Evolutionary conservation across 768 basidiomycete genomes (phyloP), one percentile per base, ranked within the genome.

Genomic region (Mycena vulgaris): DNA sequence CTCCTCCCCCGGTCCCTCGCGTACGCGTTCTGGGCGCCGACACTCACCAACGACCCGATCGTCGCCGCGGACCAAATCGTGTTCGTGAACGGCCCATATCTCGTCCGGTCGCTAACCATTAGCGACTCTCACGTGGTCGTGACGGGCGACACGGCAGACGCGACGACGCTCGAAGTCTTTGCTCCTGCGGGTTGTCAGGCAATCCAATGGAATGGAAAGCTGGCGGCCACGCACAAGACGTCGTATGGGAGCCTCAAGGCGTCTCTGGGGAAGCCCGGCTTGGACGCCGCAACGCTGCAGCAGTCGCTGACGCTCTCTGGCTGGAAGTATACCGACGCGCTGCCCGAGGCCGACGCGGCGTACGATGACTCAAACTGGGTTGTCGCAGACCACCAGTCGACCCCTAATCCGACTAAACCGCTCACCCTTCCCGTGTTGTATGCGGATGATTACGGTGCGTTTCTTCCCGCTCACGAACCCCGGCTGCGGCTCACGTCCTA

Each of bases 21-120:
- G 77, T 49, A 80, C 80, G 19, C 84, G 86, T 88, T 89, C 79
- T 91, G 87, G 85, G 83, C 85, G 13, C 90, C 89, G 4, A 83
- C 83, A 23, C 77, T 90, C 45, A 76, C 81, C 17, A 66, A 75
- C 16, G 71, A 75, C 47, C 70, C 74, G n/a, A 83, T 80, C 88
- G 86, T 84, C 81, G 84, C 72, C 80, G 85, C 69, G 86, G 88
- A 62, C 81, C 84, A 45, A 86, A 89, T 75, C 74, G 79, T 86
- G 23, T 79, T 91, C 8, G 75, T 85, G 45, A 78, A 77, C 28
- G 83, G 84, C 0, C 83, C 84, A 2, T 83, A 85, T 65, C 76
- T 84, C 31, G 82, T 85, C 13, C 79, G 83, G 23, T 80, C 78
- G 23, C 77, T 81, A 3, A 76, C 76, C 5, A 72, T 84, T 53